phyloP scores from a whole-genome alignment of 805 yeast genomes.

The Brettanomyces custersianus region DNA sequence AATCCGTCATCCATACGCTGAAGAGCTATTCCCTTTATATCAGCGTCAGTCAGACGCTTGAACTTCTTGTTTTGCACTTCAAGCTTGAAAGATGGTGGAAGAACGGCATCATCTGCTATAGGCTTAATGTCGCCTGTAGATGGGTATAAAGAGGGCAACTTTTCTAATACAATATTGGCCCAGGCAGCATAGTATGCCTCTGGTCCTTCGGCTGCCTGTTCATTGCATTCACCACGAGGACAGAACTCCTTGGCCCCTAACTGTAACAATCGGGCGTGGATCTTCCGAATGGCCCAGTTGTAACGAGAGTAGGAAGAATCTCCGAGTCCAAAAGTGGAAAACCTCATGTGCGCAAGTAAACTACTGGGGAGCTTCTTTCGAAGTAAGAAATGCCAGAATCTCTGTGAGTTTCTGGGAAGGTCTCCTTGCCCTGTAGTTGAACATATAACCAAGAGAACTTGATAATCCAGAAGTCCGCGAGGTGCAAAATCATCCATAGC shows the following conservation, averaged over 20 bases:
- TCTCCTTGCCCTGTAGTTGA: conserved; percentile 97
- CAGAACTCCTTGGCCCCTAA: conserved; percentile 72
- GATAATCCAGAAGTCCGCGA: conserved; percentile 40
- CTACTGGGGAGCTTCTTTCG: conserved; percentile 52
- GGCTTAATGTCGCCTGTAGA: conserved; percentile 23
- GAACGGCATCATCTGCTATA: conserved; percentile 16
- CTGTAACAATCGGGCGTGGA: conserved; percentile 71
- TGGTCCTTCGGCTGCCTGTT: conserved; percentile 63
- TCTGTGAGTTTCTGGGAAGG: conserved; percentile 66
- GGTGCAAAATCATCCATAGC: conserved; percentile 56
- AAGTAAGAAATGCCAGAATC: conserved; percentile 68
- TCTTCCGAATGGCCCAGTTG: conserved; percentile 79
- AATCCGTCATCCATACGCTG: conserved; percentile 16
- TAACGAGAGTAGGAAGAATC: conserved; percentile 86
- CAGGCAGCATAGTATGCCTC: conserved; percentile 75
- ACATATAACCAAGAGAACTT: conserved; percentile 49
- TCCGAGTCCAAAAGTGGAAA: conserved; percentile 84
- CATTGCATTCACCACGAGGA: conserved; percentile 83
- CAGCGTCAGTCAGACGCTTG: conserved; percentile 22
- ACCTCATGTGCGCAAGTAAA: conserved; percentile 48
- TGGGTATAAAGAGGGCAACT: conserved; percentile 27
- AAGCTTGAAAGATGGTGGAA: conserved; percentile 27
- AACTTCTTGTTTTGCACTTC: conserved; percentile 20
- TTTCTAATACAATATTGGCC: conserved; percentile 41
- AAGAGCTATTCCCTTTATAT: conserved; percentile 20